phyloP scores from a whole-genome alignment of 495 filamentous ascomycete genomes.

The Cetradonia linearis region DNA sequence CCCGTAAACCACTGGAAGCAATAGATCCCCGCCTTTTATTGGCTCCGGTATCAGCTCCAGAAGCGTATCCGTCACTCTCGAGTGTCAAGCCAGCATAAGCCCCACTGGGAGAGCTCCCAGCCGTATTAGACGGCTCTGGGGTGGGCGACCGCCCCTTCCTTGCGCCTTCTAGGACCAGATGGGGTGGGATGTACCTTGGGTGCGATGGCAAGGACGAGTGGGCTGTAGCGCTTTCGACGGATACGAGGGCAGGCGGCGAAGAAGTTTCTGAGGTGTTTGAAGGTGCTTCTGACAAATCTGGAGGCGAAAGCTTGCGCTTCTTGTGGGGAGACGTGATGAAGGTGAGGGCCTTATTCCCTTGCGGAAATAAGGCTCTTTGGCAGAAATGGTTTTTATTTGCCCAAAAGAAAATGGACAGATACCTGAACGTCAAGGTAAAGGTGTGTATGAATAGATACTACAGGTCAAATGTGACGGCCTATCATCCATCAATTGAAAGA shows the following conservation, averaged over 20 bases:
- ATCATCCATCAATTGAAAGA: constrained; percentile 1
- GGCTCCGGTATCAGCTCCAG: constrained; percentile 28
- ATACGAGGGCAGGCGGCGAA: constrained; percentile 7
- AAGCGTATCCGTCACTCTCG: constrained; percentile 51
- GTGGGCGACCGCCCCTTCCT: constrained; percentile 21
- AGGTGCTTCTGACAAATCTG: constrained; percentile 6
- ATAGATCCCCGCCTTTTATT: constrained; percentile 16
- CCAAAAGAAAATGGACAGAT: background rate
- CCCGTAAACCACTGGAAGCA: constrained; percentile 12
- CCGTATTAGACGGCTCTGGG: constrained; percentile 20
- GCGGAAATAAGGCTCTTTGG: constrained; percentile 25
- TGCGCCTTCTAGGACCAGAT: constrained; percentile 18
- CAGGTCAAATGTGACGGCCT: background rate
- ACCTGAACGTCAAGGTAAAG: background rate
- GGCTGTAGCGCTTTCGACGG: constrained; percentile 5
- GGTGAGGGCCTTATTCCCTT: constrained; percentile 25
- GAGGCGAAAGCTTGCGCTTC: constrained; percentile 27
- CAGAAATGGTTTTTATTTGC: background rate
- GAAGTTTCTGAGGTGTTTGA: constrained; percentile 11
- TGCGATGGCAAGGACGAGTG: constrained; percentile 17
- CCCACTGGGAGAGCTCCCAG: constrained; percentile 55
- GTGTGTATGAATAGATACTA: background rate
- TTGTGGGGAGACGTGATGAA: constrained; percentile 28
- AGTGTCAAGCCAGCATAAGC: constrained; percentile 65
- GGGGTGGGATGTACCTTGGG: constrained; percentile 17